Conservation (phyloP, 2,329 filamentous ascomycete genomes). For the Calonectria montana region DNA sequence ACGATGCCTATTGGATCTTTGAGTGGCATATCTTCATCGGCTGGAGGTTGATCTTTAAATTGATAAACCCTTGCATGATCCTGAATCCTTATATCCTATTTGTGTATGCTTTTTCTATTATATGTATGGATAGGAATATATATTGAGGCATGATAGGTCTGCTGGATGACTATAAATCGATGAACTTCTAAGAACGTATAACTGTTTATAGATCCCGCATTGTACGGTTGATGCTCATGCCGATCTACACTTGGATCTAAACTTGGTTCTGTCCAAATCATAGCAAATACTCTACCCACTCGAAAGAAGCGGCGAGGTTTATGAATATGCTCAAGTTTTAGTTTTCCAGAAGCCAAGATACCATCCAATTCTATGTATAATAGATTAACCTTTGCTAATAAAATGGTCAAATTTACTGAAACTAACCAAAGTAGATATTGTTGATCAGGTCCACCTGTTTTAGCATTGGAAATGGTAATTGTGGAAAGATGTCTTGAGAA, state of each 20-base stretch:
- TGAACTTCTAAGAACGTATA: background rate
- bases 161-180: background rate
- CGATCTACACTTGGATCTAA: too few relatives aligned
- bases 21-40: background rate
- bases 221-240: background rate
- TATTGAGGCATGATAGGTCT: background rate
- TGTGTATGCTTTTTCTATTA: background rate
- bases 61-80: background rate
- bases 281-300: background rate
- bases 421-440: background rate
- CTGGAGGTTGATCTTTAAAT: background rate
- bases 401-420: too few relatives aligned
- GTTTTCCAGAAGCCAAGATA: background rate
- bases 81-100: background rate
- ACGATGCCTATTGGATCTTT: background rate
- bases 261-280: background rate
- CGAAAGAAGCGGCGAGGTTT: background rate
- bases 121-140: background rate
- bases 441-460: background rate
- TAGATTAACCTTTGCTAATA: background rate
- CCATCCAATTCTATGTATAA: background rate
- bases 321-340: background rate
- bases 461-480: accelerated
- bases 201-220: background rate
- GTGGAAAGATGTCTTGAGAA: background rate